Evolutionary conservation across 1,284 basidiomycete species (phyloP).

Genomic region (Puccinia hordei): DNA sequence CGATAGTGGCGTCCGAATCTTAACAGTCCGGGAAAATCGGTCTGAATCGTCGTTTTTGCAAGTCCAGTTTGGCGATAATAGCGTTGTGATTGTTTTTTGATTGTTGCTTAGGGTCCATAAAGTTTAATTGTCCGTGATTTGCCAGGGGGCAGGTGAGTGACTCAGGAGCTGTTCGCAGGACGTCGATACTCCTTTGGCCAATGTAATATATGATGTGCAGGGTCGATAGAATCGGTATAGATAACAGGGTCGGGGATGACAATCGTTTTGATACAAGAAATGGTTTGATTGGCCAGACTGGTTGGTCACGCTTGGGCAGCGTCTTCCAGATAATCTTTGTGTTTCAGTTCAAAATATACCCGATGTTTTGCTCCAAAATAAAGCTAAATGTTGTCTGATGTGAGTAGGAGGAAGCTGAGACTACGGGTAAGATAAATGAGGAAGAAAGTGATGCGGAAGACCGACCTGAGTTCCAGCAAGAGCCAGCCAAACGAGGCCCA

Average conservation of each 20-base stretch:
- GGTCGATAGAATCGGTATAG: background rate
- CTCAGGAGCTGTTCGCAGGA: background rate
- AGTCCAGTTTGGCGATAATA: background rate
- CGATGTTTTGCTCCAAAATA: conserved; percentile 40
- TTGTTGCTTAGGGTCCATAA: background rate
- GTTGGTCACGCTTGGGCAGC: background rate
- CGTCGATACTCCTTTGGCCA: too few relatives aligned
- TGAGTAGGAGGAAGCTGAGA: background rate
- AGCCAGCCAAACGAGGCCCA: conserved; percentile 33
- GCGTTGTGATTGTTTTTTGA: background rate
- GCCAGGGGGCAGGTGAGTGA: background rate
- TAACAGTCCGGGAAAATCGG: background rate
- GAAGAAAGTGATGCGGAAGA: background rate
- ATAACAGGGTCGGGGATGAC: background rate
- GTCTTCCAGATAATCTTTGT: conserved; percentile 35
- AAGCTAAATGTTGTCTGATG: conserved; percentile 10
- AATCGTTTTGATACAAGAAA: background rate
- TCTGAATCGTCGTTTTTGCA: background rate
- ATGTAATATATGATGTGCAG: background rate
- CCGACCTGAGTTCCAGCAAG: conserved; percentile 24
- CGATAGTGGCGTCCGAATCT: background rate
- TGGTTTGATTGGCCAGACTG: background rate
- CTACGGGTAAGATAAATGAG: too few relatives aligned
- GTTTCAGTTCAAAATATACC: conserved; percentile 45
- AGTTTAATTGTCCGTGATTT: background rate